Conservation (phyloP, 768 basidiomycete species). For the Hortiboletus flavorubellus region DNA sequence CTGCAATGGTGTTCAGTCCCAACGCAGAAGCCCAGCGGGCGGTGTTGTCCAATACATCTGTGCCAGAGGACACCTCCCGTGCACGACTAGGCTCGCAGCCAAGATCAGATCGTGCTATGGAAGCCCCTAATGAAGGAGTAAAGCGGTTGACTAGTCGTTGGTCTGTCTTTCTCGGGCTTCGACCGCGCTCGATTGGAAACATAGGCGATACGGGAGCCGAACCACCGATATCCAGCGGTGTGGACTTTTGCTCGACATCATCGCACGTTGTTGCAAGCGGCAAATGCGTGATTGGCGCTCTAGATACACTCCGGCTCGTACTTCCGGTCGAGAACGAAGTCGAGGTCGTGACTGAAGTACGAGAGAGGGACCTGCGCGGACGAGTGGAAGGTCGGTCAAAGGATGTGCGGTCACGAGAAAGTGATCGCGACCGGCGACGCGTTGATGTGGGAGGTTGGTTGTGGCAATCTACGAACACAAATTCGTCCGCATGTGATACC, state of each 20-base stretch:
- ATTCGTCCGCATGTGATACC: conserved; percentile 27
- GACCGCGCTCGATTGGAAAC: conserved; percentile 27
- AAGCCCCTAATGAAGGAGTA: conserved; percentile 22
- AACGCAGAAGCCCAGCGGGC: conserved; percentile 29
- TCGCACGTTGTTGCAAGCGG: conserved; percentile 26
- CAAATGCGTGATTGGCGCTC: conserved; percentile 29
- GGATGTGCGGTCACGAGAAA: conserved; percentile 22
- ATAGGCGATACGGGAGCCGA: conserved; percentile 20
- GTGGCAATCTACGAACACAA: conserved; percentile 24
- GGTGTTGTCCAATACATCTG: conserved; percentile 25
- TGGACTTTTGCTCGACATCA: conserved; percentile 21
- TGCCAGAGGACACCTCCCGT: conserved; percentile 17
- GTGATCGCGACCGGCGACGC: conserved; percentile 27
- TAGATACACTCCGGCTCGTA: conserved; percentile 40
- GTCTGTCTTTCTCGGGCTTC: conserved; percentile 23
- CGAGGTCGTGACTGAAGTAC: conserved; percentile 42
- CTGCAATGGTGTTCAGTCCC: conserved; percentile 20
- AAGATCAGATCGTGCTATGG: conserved; percentile 24
- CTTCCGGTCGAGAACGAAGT: conserved; percentile 39
- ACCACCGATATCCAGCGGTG: conserved; percentile 29
- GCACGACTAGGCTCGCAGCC: conserved; percentile 20
- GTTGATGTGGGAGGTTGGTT: conserved; percentile 11
- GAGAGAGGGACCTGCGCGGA: conserved; percentile 46
- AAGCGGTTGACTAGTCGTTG: conserved; percentile 11
- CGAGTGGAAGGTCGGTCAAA: conserved; percentile 25